Evolutionary conservation across 192 early-diverging fungal species (phyloP), one percentile per base, ranked within the genome.

Genomic region (Gamsiella multidivaricata): DNA sequence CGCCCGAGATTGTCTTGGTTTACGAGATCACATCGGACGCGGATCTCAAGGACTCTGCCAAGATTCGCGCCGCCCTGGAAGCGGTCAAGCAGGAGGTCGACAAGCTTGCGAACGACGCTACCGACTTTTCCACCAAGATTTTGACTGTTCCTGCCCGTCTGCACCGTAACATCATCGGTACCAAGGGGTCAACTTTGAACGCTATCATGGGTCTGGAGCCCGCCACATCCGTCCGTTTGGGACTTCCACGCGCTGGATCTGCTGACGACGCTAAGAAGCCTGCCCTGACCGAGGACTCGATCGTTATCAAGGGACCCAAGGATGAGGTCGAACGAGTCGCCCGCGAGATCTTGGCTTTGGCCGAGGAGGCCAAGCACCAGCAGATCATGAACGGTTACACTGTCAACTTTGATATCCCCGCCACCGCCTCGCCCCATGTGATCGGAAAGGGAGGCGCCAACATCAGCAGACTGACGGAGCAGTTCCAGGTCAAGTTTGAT

Each of bases 391-490:
- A 92, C 71, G 88, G 94, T 54, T 89, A 91, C 64, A 83, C 86
- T 18, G 74, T 85, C 39, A 90, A 91, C 47, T 82, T 98, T 49
- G 73, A 83, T 14, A 89, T 98, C 28, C 93, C 96, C 33, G 84
- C 87, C 25, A 74, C 65, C 53, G 85, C 81, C 63, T 89, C 84
- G 66, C 84, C 87, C 28, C 93, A 88, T 72, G 84, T 99, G 26
- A 95, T 98, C 66, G 97, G 97, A n/a, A 94, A 94, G 69, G 90
- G 89, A 28, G 95, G 96, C 67, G 90, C 89, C 63, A 87, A 89
- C 63, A 87, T 99, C 54, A 92, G 88, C 69, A 88, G 89, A 50
- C 65, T 97, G 36, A 93, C 89, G 62, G 88, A 91, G 17, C 89
- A 91, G 70, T 87, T 89, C 62, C 87, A 88, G 61, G 92, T 99